Evolutionary conservation across 306 rosid species (phyloP), one percentile per base, ranked within the genome.

Genomic region (Cicer bijugum): DNA sequence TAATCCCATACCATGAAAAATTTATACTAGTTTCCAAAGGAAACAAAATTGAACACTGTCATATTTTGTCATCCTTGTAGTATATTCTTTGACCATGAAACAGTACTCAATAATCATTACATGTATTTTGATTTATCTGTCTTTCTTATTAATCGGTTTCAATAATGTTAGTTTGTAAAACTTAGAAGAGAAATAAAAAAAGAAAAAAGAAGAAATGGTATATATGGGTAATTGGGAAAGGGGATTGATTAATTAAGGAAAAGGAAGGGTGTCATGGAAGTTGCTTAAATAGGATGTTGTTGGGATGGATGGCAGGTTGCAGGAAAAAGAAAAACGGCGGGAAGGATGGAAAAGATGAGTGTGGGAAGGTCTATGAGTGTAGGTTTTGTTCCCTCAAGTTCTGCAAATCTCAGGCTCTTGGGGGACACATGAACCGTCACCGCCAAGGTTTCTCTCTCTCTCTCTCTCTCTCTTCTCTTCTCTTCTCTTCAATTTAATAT

Each of bases 361-460:
- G 84, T 57, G 96, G 96, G 84, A 94, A 91, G 84, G 97, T 94
- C 56, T 94, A 91, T 7, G 97, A 94, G 80, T 94, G 99, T 85
- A 89, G 99, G 85, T 94, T 94, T 86, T 94, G 99, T 87, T 94
- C 96, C 88, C 99, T 91, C 72, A 94, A 91, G 89, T 94, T 94
- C 89, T 94, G 97, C 89, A 94, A 94, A 69, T 94, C 97, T 55
- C 99, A 94, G 89, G 99, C 99, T 66, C 97, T 94, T 23, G 99
- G 99, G 72, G 99, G 99, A 80, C 99, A 94, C 88, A 94, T 94
- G 99, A 94, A 94, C 86, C 98, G 98, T 81, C 98, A 94, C 77
- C 97, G 98, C 75, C 98, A 94, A 94, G 98, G 98, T 85, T 74
- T 71, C n/a, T 44, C 12, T 2, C 6, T n/a, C 28, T 5, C 12